These are phyloP conservation scores for Agaricus subrufescens DNA, from an alignment of 768 basidiomycete species.

Conservation along the genomic window DNA sequence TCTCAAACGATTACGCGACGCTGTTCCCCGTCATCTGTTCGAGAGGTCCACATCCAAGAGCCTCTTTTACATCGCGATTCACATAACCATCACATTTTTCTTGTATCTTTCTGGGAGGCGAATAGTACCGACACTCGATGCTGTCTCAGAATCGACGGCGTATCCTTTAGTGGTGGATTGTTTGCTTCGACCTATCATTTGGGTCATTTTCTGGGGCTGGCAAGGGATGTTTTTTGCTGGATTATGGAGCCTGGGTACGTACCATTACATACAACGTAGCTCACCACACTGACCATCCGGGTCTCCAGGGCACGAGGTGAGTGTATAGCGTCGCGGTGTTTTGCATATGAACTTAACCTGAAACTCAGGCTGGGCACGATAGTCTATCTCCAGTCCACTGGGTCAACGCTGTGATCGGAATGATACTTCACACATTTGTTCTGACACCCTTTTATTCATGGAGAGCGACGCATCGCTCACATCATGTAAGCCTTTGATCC, in stretches of 20 bases:
- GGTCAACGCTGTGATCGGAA: constrained; percentile 35
- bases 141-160: not conserved
- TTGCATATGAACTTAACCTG: not conserved
- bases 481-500: constrained; percentile 46
- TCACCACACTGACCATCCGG: not conserved
- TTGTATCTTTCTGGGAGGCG: constrained; percentile 35
- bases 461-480: constrained; percentile 59
- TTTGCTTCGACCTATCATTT: constrained; percentile 21
- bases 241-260: constrained; percentile 39
- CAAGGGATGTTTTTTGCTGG: constrained; percentile 43
- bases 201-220: constrained; percentile 47
- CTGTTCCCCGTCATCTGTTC: constrained; percentile 44
- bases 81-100: constrained; percentile 31
- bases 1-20: constrained; percentile 41
- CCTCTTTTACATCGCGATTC: constrained; percentile 36
- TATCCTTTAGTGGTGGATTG: not conserved
- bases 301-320: constrained; percentile 39
- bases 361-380: constrained; percentile 42
- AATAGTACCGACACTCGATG: constrained; percentile 21
- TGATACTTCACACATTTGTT: constrained; percentile 40
- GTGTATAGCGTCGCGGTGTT: not conserved
- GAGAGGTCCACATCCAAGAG: constrained; percentile 39
- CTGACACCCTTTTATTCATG: constrained; percentile 61
- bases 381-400: constrained; percentile 35
- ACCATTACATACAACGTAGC: not conserved